phyloP scores from a whole-genome alignment of 2,329 filamentous ascomycete species.

The Beauveria asiatica region DNA sequence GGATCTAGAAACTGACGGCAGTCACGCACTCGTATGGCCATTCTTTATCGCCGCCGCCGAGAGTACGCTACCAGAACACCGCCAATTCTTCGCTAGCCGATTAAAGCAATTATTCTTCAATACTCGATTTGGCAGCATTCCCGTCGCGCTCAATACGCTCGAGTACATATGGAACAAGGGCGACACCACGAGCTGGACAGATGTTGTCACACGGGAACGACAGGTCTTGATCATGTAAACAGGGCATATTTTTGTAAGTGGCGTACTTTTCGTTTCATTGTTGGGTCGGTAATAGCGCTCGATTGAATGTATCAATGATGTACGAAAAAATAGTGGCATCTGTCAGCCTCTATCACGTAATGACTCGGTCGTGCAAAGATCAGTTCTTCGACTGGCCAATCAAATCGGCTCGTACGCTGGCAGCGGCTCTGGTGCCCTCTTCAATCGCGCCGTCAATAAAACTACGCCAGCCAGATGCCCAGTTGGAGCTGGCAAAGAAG shows the following conservation, averaged over 20 bases:
- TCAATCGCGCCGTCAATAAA: constrained; percentile 44
- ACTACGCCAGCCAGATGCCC: constrained; percentile 40
- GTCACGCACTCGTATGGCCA: constrained; percentile 32
- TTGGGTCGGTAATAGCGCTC: neutral
- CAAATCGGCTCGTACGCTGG: constrained; percentile 12
- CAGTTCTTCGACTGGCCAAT: neutral
- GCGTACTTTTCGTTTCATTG: neutral
- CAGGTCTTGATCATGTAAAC: constrained; percentile 23
- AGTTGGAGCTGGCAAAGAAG: constrained; percentile 39
- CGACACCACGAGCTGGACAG: constrained; percentile 19
- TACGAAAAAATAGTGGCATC: neutral
- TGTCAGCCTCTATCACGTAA: neutral
- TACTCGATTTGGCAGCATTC: constrained; percentile 30
- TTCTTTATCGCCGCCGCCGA: constrained; percentile 33
- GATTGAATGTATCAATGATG: neutral
- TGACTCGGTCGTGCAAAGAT: neutral
- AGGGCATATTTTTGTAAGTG: neutral
- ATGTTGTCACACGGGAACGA: constrained; percentile 20
- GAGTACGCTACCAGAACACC: constrained; percentile 25
- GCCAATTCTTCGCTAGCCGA: constrained; percentile 25
- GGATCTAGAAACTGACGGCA: constrained; percentile 21
- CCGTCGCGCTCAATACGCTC: constrained; percentile 25
- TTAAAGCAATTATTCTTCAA: constrained; percentile 22
- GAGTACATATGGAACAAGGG: constrained; percentile 25
- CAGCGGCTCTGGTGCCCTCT: constrained; percentile 30